Base-by-base conservation (phyloP, 768 basidiomycete genomes). In the Tulasnella sp. region DNA sequence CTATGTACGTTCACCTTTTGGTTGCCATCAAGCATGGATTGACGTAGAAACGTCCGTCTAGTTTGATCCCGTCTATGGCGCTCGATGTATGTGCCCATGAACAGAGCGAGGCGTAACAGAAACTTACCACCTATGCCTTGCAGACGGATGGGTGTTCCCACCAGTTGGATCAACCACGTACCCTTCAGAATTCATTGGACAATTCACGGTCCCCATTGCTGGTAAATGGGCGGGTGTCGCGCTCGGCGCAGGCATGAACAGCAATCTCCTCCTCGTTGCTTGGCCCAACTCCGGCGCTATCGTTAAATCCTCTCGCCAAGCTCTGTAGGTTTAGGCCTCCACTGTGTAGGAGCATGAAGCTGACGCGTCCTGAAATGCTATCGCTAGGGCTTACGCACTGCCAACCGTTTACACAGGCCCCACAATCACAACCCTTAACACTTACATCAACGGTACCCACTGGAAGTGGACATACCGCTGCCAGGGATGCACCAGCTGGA, bases 391-490 rank as follows among this genome's bases (percentile, higher is more conserved):
- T 72, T 91, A 92, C 81, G 84, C 86, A 42, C 87, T 86, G 71
- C 91, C 91, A 24, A 84, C 85, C 24, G 86, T 85, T 40, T 87
- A 90, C 82, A 74, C 84, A 24, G 89, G 90, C 0, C 90, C 90
- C 0, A 85, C 86, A 19, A 84, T 92, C 73, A 91, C 90, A 1
- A 87, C 87, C 71, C 84, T 91, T 27, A 62, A 88, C 18, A 87
- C 88, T 18, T 86, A 84, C 76, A 87, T 91, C 36, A 91, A 91
- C 81, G 83, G 89, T 0, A 91, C 90, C 3, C 89, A 91, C 81
- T 91, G 90, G 90, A 91, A 90, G 81, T 91, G 89, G 88, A 90
- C 91, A 3, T 92, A 88, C 85, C 87, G 90, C 31, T 92, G 91
- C 87, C 89, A 91, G 83, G 89, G 91, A 84, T 92, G 91, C 85